Base-by-base conservation (phyloP, 2,329 filamentous ascomycete genomes). In the Paecilomyces fulvus region DNA sequence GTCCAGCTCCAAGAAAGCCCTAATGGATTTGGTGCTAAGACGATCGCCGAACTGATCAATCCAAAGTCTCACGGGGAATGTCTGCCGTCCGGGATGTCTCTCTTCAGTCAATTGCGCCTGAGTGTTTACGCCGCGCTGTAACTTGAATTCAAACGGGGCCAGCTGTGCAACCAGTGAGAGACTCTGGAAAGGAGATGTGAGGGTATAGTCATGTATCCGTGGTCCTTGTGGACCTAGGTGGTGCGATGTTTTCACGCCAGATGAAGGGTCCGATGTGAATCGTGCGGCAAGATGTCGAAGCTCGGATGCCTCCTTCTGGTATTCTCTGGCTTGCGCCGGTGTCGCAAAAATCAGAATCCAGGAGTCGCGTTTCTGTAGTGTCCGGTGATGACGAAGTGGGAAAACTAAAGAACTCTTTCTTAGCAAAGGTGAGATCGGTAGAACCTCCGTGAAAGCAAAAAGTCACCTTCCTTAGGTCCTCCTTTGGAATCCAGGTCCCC, bases 301-400 rank as follows among this genome's bases (percentile, higher is more conserved):
- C 8, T 49, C 33, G 23, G 51, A 51, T n/a, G 57, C 57, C 25
- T 56, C 57, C n/a, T 52, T 48, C 48, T 65, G 63, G 49, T 61
- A 65, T 53, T 58, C 57, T 25, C 58, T 53, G 11, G 63, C 63
- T n/a, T 59, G 54, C 3, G 55, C 54, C 12, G 63, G 63, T 17
- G 50, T 60, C 30, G 58, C 20, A 54, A 65, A 64, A 7, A 63
- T 23, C 9, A 65, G 51, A 17, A 64, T 51, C 63, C 63, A 65
- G 14, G 52, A 55, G 51, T 57, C 48, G 25, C 53, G 59, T n/a
- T 57, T 56, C 6, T 57, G 55, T 14, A 65, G 56, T 10, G 58
- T 61, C 12, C 55, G 28, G 8, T 52, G 53, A 31, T 59, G 54
- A 11, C 63, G 63, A 21, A 60, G 31, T 2, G 63, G 63, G 20